Percentiles rank a stretch among this genome's conserved stretches.
Evolutionary conservation across 106 monocot species (phyloP).

Genomic region (Amphibolis antarctica): DNA sequence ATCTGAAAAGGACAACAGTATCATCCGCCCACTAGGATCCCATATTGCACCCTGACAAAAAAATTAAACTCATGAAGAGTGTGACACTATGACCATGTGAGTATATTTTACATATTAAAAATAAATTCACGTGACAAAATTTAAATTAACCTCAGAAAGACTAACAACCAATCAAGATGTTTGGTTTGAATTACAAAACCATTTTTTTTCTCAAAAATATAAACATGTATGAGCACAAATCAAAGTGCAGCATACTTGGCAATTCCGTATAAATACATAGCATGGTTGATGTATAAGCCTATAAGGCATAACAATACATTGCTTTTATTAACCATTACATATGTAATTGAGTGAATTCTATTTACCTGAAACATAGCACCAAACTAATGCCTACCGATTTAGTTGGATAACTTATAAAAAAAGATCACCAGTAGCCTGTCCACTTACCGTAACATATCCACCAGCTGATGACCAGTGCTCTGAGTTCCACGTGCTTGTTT

Average conservation of each 20-base stretch:
- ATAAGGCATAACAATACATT: no score
- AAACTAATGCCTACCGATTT: neutral
- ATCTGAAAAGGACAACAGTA: constrained; percentile 72
- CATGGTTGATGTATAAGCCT: no score
- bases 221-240: no score
- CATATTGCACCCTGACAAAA: constrained; percentile 69
- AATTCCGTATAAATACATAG: no score
- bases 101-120: neutral
- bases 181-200: no score
- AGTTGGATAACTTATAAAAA: neutral
- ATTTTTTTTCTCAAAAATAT: no score
- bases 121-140: neutral
- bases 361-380: no score
- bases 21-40: constrained; percentile 86
- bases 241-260: no score
- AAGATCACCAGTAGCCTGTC: neutral
- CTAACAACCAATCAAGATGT: neutral
- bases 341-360: no score
- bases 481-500: constrained; percentile 97
- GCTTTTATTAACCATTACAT: no score
- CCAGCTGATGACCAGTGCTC: constrained; percentile 87
- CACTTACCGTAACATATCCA: constrained; percentile 80
- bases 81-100: no score
- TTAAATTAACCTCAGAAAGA: neutral
- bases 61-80: neutral